A percentile compares a stretch with the other conserved stretches of the same genome.
phyloP scores from a whole-genome alignment of 2,329 filamentous ascomycete genomes.

The Diplodia sapinea region DNA sequence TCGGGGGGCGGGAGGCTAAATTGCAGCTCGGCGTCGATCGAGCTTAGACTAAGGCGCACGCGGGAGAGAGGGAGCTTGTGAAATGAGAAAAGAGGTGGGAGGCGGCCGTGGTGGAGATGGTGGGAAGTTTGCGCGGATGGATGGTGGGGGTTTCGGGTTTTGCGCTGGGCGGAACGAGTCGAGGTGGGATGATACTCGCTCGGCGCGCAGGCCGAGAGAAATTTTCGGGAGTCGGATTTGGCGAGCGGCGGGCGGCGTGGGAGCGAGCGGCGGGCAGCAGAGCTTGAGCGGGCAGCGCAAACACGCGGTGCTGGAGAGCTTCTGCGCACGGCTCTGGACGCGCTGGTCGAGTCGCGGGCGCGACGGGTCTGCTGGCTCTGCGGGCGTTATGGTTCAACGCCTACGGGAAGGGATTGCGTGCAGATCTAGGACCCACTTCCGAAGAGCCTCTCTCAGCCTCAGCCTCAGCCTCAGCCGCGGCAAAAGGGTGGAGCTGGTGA shows the following conservation, averaged over 20 bases:
- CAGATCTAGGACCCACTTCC: conserved; percentile 31
- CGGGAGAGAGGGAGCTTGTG: not conserved
- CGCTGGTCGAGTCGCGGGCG: conserved; percentile 14
- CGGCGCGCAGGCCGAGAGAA: conserved; percentile 31
- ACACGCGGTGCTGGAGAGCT: conserved; percentile 7
- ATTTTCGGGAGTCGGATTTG: conserved; percentile 32
- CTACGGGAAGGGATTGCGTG: conserved; percentile 30
- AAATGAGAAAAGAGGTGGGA: conserved; percentile 15
- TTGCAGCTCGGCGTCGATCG: conserved; percentile 29
- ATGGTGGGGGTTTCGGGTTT: conserved; percentile 30
- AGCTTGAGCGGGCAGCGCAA: conserved; percentile 6
- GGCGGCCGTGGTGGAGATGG: conserved; percentile 25
- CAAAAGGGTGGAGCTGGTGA: conserved; percentile 29
- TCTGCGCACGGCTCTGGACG: conserved; percentile 4
- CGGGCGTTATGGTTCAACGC: conserved; percentile 29
- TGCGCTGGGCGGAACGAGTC: conserved; percentile 28
- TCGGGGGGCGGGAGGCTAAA: conserved; percentile 20
- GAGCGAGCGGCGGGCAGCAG: not conserved
- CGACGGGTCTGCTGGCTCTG: conserved; percentile 15
- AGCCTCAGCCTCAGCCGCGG: conserved; percentile 30
- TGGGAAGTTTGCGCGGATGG: conserved; percentile 20
- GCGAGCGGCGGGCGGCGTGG: conserved; percentile 12
- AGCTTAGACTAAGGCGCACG: conserved; percentile 16
- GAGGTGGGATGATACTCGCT: conserved; percentile 31
- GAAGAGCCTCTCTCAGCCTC: conserved; percentile 31